phyloP scores from a whole-genome alignment of 2,329 filamentous ascomycete species.

The Fusarium temperatum region DNA sequence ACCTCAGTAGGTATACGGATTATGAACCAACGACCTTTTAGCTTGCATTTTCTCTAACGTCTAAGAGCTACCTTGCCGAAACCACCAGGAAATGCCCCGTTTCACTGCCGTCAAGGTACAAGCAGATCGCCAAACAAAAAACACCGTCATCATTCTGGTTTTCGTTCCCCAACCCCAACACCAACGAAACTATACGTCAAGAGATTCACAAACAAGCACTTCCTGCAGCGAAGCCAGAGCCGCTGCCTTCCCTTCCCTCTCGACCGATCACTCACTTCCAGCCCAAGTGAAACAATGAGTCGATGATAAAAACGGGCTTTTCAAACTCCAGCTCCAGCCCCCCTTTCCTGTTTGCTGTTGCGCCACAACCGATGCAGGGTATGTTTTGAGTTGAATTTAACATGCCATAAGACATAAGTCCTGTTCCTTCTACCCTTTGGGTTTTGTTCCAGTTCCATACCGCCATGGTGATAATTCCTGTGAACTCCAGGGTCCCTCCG shows the following conservation, averaged over 20 bases:
- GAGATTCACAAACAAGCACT: background rate
- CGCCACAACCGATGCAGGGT: conserved; percentile 44
- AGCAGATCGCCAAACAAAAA: conserved; percentile 13
- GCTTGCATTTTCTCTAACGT: conserved; percentile 45
- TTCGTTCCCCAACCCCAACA: conserved; percentile 13
- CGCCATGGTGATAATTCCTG: conserved; percentile 9
- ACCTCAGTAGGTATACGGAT: background rate
- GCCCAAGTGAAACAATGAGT: conserved; percentile 7
- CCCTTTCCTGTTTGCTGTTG: conserved; percentile 23
- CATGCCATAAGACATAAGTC: conserved; percentile 32
- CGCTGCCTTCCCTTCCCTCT: background rate
- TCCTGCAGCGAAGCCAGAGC: background rate
- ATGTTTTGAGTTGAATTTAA: conserved; percentile 39
- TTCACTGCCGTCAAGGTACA: conserved; percentile 7
- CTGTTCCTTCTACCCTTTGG: conserved; percentile 21
- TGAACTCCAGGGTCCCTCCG: conserved; percentile 31
- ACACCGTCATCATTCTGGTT: conserved; percentile 38
- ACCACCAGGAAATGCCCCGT: conserved; percentile 17
- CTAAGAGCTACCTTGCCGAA: conserved; percentile 36
- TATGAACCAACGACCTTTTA: conserved; percentile 22
- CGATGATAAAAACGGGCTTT: conserved; percentile 21
- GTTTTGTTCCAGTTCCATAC: conserved; percentile 16
- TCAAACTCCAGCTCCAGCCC: conserved; percentile 30
- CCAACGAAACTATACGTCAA: background rate
- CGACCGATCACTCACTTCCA: background rate